Evolutionary conservation across 2,329 filamentous ascomycete species (phyloP).

Genomic region (Berkeleyomyces basicola): DNA sequence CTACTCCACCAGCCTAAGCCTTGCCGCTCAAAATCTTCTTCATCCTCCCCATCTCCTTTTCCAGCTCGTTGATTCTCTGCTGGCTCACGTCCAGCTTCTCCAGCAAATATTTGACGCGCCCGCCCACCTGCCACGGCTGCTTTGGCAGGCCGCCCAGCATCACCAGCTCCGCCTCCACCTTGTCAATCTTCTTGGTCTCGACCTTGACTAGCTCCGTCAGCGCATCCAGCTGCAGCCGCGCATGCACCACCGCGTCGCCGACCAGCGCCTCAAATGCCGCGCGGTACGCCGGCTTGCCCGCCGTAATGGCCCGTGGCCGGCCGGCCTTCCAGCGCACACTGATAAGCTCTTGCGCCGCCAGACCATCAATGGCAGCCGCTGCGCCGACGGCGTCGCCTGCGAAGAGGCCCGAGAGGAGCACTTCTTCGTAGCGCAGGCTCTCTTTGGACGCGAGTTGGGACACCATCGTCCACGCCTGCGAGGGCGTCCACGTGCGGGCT

Average conservation of each 20-base stretch:
- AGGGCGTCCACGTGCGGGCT: constrained; percentile 49
- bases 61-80: constrained; percentile 54
- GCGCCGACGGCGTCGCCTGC: constrained; percentile 32
- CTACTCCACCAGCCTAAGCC: background rate
- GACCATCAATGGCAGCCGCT: constrained; percentile 48
- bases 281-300: constrained; percentile 73
- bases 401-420: constrained; percentile 63
- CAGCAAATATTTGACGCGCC: constrained; percentile 55
- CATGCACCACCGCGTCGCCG: constrained; percentile 53
- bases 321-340: constrained; percentile 56
- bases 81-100: constrained; percentile 59
- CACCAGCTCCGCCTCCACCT: constrained; percentile 61
- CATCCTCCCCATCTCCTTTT: constrained; percentile 51
- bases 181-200: constrained; percentile 59
- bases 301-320: constrained; percentile 58
- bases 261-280: constrained; percentile 63
- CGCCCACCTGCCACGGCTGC: constrained; percentile 49
- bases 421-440: constrained; percentile 65
- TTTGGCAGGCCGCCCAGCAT: constrained; percentile 54
- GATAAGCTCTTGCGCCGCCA: constrained; percentile 78
- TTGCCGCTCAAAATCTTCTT: constrained; percentile 37
- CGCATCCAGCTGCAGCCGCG: constrained; percentile 56
- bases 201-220: constrained; percentile 51
- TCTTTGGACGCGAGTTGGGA: constrained; percentile 56
- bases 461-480: constrained; percentile 84